Base-by-base conservation (phyloP, 129 eudicot species). In the Scalesia atractyloides region DNA sequence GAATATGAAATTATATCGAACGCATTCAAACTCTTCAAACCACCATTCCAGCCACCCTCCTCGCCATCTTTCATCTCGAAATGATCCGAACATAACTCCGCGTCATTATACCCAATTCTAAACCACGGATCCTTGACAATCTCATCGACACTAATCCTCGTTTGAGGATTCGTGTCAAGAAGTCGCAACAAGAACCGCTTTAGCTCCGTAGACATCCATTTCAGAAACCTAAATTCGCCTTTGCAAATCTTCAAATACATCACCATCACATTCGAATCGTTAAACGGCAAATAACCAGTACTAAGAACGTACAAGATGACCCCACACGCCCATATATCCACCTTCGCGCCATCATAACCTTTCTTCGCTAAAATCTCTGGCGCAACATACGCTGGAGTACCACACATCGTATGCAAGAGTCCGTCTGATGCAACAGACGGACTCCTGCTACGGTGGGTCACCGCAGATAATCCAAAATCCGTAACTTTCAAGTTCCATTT, bases 281-380 rank as follows among this genome's bases (percentile, higher is more conserved):
- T 88, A 20, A 88, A 88, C 22, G 96, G 95, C 19, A 88, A 18
- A 70, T 83, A 88, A 18, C 96, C 96, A 0, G 96, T 86, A 43
- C 64, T 81, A 10, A 88, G 76, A 14, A 83, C 96, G 69, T n/a
- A 88, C 0, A 88, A 34, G 0, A 85, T 82, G 20, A 88, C 64
- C 0, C 96, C 96, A 20, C 96, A 88, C 5, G 96, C 83, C 96
- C 96, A 88, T 3, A 88, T 49, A 43, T 88, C 96, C 6, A 88
- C 76, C 64, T 88, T 85, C 3, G 91, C 87, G 0, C 96, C 96
- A 19, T 88, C 84, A 69, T 88, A 88, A 1, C 96, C 96, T 63
- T 83, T 85, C 64, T 88, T 88, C 0, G 82, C 85, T 2, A 88
- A 70, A 43, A 88, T 75, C 66, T 88, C 95, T 14, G 95, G 95